Evolutionary conservation across 2,329 filamentous ascomycete genomes (phyloP).

Genomic region (Trichoderma sp.): DNA sequence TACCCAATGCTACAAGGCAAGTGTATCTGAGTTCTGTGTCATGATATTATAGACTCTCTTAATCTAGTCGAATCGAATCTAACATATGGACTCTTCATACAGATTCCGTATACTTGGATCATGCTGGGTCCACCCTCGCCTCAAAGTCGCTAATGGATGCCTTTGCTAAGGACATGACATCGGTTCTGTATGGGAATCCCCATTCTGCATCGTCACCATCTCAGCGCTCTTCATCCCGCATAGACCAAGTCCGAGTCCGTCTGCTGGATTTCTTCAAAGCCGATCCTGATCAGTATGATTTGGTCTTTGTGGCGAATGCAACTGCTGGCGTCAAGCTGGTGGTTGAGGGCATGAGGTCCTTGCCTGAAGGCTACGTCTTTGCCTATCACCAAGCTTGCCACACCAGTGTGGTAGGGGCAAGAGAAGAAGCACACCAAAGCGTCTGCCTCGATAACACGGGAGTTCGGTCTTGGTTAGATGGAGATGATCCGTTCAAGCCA

Average conservation of each 20-base stretch:
- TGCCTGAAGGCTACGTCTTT: constrained; percentile 72
- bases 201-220: constrained; percentile 84
- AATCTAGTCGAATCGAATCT: not conserved
- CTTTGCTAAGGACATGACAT: constrained; percentile 76
- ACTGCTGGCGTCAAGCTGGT: constrained; percentile 89
- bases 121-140: constrained; percentile 88
- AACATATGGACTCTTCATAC: constrained; percentile 33
- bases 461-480: constrained; percentile 63
- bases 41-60: not conserved
- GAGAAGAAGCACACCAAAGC: constrained; percentile 66
- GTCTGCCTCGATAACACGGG: constrained; percentile 65
- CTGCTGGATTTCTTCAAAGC: constrained; percentile 77
- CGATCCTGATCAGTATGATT: constrained; percentile 75
- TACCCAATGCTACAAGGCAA: constrained; percentile 70
- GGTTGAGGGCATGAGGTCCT: constrained; percentile 69
- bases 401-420: constrained; percentile 79
- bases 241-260: constrained; percentile 72
- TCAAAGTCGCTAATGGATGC: constrained; percentile 76
- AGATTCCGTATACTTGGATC: constrained; percentile 83
- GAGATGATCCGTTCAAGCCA: constrained; percentile 33
- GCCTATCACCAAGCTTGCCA: constrained; percentile 82
- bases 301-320: constrained; percentile 90
- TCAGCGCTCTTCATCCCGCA: constrained; percentile 68
- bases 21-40: not conserved
- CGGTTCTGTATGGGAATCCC: constrained; percentile 82